Evolutionary conservation across 257 asterid species (phyloP).

Genomic region (Eustoma russellianum): DNA sequence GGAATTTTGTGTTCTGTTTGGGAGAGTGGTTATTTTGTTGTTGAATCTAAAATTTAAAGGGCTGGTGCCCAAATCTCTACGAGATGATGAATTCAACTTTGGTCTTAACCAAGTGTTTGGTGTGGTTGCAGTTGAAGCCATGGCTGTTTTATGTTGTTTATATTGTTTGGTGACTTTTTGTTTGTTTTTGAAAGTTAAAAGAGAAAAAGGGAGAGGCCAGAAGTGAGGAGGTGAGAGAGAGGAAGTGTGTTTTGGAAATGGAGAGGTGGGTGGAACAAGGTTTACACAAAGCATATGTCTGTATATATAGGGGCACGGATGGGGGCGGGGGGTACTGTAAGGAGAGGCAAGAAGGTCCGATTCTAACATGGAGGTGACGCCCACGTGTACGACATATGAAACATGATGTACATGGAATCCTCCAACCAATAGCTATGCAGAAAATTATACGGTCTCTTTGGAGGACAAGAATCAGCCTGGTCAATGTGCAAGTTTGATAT

Average conservation of each 20-base stretch:
- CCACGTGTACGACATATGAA: slow-evolving; percentile 63
- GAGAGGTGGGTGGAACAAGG: not conserved
- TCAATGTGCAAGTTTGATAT: slow-evolving; percentile 1
- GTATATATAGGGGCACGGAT: slow-evolving; percentile 35
- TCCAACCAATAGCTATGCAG: slow-evolving; percentile 18
- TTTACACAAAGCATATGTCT: not conserved
- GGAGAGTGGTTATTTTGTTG: slow-evolving; percentile 1
- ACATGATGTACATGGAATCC: slow-evolving; percentile 3
- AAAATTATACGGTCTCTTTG: slow-evolving; percentile 27
- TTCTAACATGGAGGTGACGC: slow-evolving; percentile 29
- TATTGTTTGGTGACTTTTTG: not conserved
- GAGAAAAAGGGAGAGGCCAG: not conserved
- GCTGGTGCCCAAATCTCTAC: slow-evolving; percentile 10
- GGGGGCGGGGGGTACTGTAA: no score
- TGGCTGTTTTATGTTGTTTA: slow-evolving; percentile 23
- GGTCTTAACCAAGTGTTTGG: slow-evolving; percentile 34
- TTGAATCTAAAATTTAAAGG: slow-evolving; percentile 1
- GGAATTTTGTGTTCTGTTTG: not conserved
- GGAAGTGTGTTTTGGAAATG: not conserved
- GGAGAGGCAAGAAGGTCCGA: slow-evolving; percentile 31
- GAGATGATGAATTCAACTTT: not conserved
- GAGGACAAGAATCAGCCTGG: not conserved
- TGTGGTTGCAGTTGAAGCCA: slow-evolving; percentile 7
- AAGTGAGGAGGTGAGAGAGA: slow-evolving; percentile 4
- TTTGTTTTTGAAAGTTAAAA: not conserved